Evolutionary conservation across 371 early-diverging fungal genomes (phyloP), one percentile per base, ranked within the genome.

Genomic region (Capillidium rhysosporum): DNA sequence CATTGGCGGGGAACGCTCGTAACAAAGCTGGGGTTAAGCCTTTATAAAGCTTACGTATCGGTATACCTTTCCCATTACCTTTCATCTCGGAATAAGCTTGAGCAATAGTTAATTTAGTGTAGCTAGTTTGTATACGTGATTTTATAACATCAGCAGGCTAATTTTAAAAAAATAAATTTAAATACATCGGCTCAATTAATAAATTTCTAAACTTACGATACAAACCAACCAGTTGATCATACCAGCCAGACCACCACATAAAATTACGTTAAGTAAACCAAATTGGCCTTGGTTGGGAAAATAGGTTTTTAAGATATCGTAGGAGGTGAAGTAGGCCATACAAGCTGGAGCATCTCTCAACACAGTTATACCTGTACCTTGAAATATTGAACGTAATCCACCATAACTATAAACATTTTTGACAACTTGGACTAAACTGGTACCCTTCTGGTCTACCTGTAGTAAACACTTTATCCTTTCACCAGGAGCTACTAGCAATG

Each of bases 91-190:
- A 64, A 59, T 92, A 83, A 49, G 82, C 84, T 61, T 87, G 84
- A 16, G 68, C 55, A 51, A 82, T 61, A 31, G 93, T 93, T 28
- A 69, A 74, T 71, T 93, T 92, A 44, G 82, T 91, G 24, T 95
- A 92, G 0, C 92, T 82, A 12, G 95, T 77, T 72, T 97, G 97
- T 57, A 93, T 79, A 43, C 93, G 84, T 30, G 93, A 92, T 69
- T 97, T 97, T 66, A 97, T 75, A 34, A 94, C 95, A 76, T 97
- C 96, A 40, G 92, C 88, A 16, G 97, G 97, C 69, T 77, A n/a
- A n/a, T n/a, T n/a, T n/a, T n/a, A 77, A 53, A 84, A 83, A 66
- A 82, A 81, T 84, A 85, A 81, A 80, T 84, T 81, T 58, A 83
- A 81, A 79, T 81, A 81, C 56, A n/a, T n/a, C n/a, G n/a, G n/a